Evolutionary conservation across 768 basidiomycete genomes (phyloP), one percentile per base, ranked within the genome.

Genomic region (Mycena indigotica): DNA sequence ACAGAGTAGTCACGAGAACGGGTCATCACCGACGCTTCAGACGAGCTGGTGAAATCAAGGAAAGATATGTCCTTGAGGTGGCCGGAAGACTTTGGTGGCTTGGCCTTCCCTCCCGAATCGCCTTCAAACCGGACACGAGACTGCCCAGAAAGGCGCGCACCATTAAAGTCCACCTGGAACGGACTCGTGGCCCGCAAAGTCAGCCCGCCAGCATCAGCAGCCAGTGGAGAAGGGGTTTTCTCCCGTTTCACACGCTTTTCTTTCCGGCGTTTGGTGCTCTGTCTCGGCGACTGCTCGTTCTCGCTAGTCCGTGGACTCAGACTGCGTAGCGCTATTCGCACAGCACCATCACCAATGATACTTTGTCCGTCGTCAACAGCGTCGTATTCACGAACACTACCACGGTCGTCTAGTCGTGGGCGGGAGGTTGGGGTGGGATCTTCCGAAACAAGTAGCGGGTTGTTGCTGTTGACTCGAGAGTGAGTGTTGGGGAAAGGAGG

Each of bases 281-380:
- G 51, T 49, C 44, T 21, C 50, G 8, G 49, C 53, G 51, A 52
- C 15, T 63, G 45, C 15, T 60, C 60, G 23, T 63, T 70, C 63
- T 76, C 72, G 16, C 72, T 72, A 4, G 73, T 81, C 26, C 81
- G 74, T 4, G 81, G 81, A 55, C 80, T 80, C 55, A 82, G 64
- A 45, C 69, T 75, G 39, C 80, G 70, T 3, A 80, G 66, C 2
- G 80, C 80, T 28, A 75, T 74, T 26, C 77, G 75, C 19, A 77
- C 65, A 28, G 63, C 65, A 21, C 67, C 66, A 25, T 67, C 67
- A 28, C 70, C 69, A 28, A 69, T 64, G 16, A 72, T 65, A 50
- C 70, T 72, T 5, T 62, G 62, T 19, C 65, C 58, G 51, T 71
- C 71, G 46, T 73, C 72, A 35, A 52, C 65, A 53, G 41, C 28